These are phyloP conservation scores for Fusarium xyrophilum DNA, from an alignment of 2,329 filamentous ascomycete species.

Conservation along the genomic window DNA sequence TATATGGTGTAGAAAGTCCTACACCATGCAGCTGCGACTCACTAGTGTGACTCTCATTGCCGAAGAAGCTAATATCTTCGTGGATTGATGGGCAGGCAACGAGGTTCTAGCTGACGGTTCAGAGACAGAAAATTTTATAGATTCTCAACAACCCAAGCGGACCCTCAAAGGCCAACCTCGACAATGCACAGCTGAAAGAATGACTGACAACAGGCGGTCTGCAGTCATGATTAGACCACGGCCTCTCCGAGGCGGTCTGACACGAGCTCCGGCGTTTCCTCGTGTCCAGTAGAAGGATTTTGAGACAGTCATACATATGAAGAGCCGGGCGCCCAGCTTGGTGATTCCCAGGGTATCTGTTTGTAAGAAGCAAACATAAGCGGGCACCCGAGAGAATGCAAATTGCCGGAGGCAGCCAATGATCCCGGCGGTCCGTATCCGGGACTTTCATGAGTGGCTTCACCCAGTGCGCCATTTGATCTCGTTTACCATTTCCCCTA, in stretches of 20 bases:
- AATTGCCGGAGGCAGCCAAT: neutral
- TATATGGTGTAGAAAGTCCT: slow-evolving; percentile 4
- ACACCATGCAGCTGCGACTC: neutral
- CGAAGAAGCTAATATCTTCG: slow-evolving; percentile 4
- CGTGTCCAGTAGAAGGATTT: neutral
- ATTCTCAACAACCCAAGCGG: neutral
- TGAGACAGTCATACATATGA: neutral
- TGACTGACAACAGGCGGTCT: neutral
- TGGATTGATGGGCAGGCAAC: slow-evolving; percentile 1
- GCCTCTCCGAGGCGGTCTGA: neutral
- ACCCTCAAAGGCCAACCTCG: neutral
- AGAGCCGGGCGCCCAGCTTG: neutral
- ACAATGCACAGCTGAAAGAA: neutral
- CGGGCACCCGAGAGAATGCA: neutral
- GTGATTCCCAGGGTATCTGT: neutral
- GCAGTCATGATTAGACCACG: neutral
- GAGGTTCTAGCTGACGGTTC: neutral
- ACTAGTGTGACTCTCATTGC: slow-evolving; percentile 25
- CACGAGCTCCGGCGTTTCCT: neutral
- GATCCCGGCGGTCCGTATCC: neutral
- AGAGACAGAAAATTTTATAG: neutral
- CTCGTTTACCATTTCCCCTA: neutral
- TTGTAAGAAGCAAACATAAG: neutral
- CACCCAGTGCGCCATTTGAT: neutral
- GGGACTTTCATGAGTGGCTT: slow-evolving; percentile 1